These are phyloP conservation scores for Zostera marina DNA, from an alignment of 116 monocot species.

Conservation along the genomic window DNA sequence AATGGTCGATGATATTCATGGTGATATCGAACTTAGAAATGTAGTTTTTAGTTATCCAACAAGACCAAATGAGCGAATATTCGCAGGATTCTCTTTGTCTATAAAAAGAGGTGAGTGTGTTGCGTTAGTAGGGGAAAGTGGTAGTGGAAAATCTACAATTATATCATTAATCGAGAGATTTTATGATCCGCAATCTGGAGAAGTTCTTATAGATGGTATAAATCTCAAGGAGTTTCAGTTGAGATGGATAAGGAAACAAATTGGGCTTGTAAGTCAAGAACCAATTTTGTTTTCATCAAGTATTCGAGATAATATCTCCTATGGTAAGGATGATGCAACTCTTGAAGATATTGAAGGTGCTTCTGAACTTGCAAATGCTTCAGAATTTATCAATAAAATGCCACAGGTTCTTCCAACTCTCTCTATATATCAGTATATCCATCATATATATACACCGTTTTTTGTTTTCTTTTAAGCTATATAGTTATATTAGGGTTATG, in stretches of 20 bases:
- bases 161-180: conserved; percentile 58
- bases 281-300: conserved; percentile 46
- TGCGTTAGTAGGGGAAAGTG: conserved; percentile 71
- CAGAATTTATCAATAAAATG: conserved; percentile 61
- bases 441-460: not conserved
- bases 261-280: conserved; percentile 73
- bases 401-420: conserved; percentile 27
- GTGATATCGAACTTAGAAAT: conserved; percentile 20
- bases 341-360: conserved; percentile 44
- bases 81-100: conserved; percentile 11
- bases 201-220: conserved; percentile 49
- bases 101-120: conserved; percentile 36
- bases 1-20: conserved; percentile 10
- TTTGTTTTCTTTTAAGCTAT: not conserved
- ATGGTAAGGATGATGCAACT: conserved; percentile 59
- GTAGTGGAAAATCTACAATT: conserved; percentile 76
- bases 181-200: conserved; percentile 58
- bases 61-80: conserved; percentile 24
- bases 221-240: conserved; percentile 51
- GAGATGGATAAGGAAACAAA: conserved; percentile 61
- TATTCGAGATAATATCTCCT: conserved; percentile 64
- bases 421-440: not conserved
- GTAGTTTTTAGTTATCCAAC: conserved; percentile 31
- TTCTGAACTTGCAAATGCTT: conserved; percentile 56
- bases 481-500: conserved; percentile 3